Conservation (phyloP, 2,329 filamentous ascomycete genomes). For the Talaromyces sp. region DNA sequence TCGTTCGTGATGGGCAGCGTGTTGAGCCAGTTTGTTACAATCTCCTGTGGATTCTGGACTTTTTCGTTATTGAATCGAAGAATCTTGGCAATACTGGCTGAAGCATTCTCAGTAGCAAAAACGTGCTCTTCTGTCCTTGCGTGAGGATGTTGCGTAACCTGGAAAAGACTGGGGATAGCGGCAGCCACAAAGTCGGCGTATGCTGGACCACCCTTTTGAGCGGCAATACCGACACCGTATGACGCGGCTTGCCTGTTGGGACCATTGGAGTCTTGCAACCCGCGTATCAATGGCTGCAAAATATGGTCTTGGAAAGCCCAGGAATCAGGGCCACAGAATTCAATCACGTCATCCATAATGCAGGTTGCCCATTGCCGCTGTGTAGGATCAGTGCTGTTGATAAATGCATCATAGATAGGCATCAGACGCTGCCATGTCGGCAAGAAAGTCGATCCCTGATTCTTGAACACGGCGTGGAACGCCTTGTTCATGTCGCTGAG, state of each 20-base stretch:
- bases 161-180: slow-evolving; percentile 77
- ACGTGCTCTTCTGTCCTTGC: slow-evolving; percentile 88
- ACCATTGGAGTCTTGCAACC: slow-evolving; percentile 79
- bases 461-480: slow-evolving; percentile 98
- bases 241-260: slow-evolving; percentile 94
- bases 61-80: slow-evolving; percentile 81
- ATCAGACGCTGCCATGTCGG: slow-evolving; percentile 83
- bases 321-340: slow-evolving; percentile 89
- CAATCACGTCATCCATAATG: slow-evolving; percentile 96
- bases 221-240: slow-evolving; percentile 93
- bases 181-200: slow-evolving; percentile 86
- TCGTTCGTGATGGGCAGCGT: slow-evolving; percentile 91
- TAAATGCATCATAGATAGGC: slow-evolving; percentile 79
- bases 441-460: slow-evolving; percentile 81
- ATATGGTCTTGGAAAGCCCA: slow-evolving; percentile 85
- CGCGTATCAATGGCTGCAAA: slow-evolving; percentile 77
- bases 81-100: slow-evolving; percentile 94
- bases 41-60: slow-evolving; percentile 70
- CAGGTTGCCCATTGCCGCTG: slow-evolving; percentile 98
- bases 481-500: slow-evolving; percentile 99
- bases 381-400: slow-evolving; percentile 75
- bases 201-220: slow-evolving; percentile 79
- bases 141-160: slow-evolving; percentile 74
- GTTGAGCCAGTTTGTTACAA: slow-evolving; percentile 82
- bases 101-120: slow-evolving; percentile 96